A percentile compares a stretch with the other conserved stretches of the same genome.
Evolutionary conservation across 108 stramenopile species (phyloP).

Genomic region (Skeletonema grethae): DNA sequence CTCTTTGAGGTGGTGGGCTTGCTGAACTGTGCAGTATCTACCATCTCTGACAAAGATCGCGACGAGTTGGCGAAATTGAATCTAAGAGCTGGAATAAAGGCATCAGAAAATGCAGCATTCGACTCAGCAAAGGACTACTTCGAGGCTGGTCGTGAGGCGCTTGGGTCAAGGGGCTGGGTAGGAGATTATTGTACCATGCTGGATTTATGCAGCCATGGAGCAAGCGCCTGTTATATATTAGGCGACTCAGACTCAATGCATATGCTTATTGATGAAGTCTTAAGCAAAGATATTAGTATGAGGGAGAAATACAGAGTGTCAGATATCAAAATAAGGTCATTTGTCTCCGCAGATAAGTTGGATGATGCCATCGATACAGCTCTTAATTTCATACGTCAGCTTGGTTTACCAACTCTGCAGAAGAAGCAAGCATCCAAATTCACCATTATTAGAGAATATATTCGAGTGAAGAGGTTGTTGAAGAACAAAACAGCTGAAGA

Average conservation of each 20-base stretch:
- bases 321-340: no score
- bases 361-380: neutral
- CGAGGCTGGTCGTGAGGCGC: neutral
- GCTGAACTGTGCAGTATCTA: neutral
- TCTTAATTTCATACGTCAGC: neutral
- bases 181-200: no score
- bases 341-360: neutral
- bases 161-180: no score
- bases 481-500: neutral
- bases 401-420: neutral
- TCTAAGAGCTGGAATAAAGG: slow-evolving; percentile 7
- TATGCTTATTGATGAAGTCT: neutral
- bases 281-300: neutral
- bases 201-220: no score
- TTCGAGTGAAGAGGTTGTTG: neutral
- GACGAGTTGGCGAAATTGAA: neutral
- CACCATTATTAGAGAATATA: neutral
- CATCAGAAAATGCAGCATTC: no score
- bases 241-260: neutral
- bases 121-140: neutral
- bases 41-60: neutral
- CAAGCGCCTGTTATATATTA: no score
- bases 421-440: neutral
- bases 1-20: neutral
- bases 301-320: neutral